phyloP scores from a whole-genome alignment of 2,329 filamentous ascomycete genomes.

The Fusarium sp. region DNA sequence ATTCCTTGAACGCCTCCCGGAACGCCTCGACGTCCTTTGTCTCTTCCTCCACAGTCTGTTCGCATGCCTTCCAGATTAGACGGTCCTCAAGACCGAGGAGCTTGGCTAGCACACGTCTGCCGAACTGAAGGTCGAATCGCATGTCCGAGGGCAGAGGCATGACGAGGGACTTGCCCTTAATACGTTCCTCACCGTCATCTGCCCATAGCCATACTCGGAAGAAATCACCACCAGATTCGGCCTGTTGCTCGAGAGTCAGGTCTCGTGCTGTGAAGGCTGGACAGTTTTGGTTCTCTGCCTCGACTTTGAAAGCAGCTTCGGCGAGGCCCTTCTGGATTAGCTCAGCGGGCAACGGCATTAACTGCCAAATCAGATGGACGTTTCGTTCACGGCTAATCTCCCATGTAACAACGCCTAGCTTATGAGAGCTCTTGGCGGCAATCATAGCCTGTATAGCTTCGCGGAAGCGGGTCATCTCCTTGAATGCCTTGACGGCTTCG shows the following conservation, averaged over 20 bases:
- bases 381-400: constrained; percentile 87
- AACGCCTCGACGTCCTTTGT: constrained; percentile 81
- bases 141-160: constrained; percentile 78
- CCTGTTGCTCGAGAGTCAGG: constrained; percentile 63
- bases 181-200: constrained; percentile 63
- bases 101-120: constrained; percentile 87
- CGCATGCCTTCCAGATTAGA: constrained; percentile 87
- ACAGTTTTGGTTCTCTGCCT: constrained; percentile 79
- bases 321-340: constrained; percentile 79
- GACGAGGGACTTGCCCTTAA: constrained; percentile 74
- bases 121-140: constrained; percentile 92
- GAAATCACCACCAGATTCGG: constrained; percentile 70
- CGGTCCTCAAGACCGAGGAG: constrained; percentile 82
- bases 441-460: constrained; percentile 84
- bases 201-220: constrained; percentile 87
- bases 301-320: constrained; percentile 88
- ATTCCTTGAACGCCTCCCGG: constrained; percentile 83
- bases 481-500: constrained; percentile 70
- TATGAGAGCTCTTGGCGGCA: constrained; percentile 61
- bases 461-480: constrained; percentile 87
- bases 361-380: constrained; percentile 94
- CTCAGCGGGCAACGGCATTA: constrained; percentile 79
- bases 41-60: constrained; percentile 82
- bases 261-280: constrained; percentile 63
- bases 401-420: constrained; percentile 88